Percentiles rank a stretch among this genome's conserved stretches.
Evolutionary conservation across 1,139 yeast species (phyloP).

Genomic region (Hanseniaspora gamundiae): DNA sequence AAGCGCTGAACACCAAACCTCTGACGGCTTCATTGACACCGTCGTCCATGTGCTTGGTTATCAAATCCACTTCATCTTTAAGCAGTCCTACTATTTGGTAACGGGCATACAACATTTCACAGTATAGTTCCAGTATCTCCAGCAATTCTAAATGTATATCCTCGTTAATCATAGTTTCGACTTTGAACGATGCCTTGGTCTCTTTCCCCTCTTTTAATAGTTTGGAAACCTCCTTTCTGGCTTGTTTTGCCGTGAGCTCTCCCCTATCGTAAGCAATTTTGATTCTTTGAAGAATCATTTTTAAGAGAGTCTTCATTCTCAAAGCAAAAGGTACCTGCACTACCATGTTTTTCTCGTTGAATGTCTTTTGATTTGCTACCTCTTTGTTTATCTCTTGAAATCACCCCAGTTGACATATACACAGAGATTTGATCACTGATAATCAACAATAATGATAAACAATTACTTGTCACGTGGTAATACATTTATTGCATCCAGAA

Average conservation of each 20-base stretch:
- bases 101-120: conserved; percentile 73
- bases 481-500: too few relatives aligned
- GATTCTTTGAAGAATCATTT: conserved; percentile 72
- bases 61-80: conserved; percentile 22
- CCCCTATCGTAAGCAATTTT: conserved; percentile 75
- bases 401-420: too few relatives aligned
- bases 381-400: too few relatives aligned
- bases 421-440: too few relatives aligned
- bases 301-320: conserved; percentile 56
- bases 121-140: conserved; percentile 70
- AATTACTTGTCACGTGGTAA: too few relatives aligned
- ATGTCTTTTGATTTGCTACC: not conserved
- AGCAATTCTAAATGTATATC: conserved; percentile 74
- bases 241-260: conserved; percentile 70
- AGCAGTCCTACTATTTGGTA: conserved; percentile 36
- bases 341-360: conserved; percentile 1
- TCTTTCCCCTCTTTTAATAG: conserved; percentile 56
- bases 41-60: conserved; percentile 20
- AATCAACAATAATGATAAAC: too few relatives aligned
- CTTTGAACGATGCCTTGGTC: conserved; percentile 72
- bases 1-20: conserved; percentile 58
- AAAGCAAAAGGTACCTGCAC: conserved; percentile 12
- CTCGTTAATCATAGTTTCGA: conserved; percentile 75
- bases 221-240: conserved; percentile 62
- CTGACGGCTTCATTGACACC: conserved; percentile 53